phyloP scores from a whole-genome alignment of 768 basidiomycete species.

The Tephrocybe sp. region DNA sequence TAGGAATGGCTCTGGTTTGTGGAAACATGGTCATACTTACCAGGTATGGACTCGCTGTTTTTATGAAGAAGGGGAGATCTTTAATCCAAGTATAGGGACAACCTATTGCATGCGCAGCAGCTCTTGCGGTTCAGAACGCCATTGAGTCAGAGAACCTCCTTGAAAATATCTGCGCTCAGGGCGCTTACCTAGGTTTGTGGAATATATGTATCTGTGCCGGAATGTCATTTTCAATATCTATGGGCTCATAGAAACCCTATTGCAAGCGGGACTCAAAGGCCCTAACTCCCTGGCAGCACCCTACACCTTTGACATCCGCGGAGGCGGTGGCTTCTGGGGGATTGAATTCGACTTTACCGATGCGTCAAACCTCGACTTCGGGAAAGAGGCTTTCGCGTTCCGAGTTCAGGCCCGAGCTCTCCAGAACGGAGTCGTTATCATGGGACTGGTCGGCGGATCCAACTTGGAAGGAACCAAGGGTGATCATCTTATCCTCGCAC shows the following conservation, averaged over 20 bases:
- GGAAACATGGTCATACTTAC: conserved; percentile 88
- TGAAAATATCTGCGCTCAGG: conserved; percentile 58
- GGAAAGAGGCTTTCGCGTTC: conserved; percentile 60
- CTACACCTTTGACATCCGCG: conserved; percentile 78
- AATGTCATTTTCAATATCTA: neutral
- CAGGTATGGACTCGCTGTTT: conserved; percentile 54
- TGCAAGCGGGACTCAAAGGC: conserved; percentile 53
- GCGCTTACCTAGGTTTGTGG: conserved; percentile 54
- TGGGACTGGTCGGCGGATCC: conserved; percentile 74
- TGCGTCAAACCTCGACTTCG: conserved; percentile 46
- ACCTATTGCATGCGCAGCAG: conserved; percentile 75
- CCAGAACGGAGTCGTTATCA: conserved; percentile 64
- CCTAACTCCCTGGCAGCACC: conserved; percentile 61
- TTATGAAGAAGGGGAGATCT: too few relatives aligned
- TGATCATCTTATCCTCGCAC: conserved; percentile 70
- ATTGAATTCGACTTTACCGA: conserved; percentile 77
- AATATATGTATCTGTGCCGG: neutral
- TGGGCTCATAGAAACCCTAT: conserved; percentile 44
- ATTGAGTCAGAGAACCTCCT: conserved; percentile 72
- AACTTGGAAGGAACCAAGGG: conserved; percentile 72
- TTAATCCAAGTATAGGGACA: conserved; percentile 52
- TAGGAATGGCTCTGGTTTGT: conserved; percentile 62
- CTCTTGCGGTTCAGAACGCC: conserved; percentile 79
- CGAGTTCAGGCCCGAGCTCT: conserved; percentile 70
- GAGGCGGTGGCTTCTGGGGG: conserved; percentile 82